Base-by-base conservation (phyloP, 805 yeast genomes). In the Lachancea mirantina region DNA sequence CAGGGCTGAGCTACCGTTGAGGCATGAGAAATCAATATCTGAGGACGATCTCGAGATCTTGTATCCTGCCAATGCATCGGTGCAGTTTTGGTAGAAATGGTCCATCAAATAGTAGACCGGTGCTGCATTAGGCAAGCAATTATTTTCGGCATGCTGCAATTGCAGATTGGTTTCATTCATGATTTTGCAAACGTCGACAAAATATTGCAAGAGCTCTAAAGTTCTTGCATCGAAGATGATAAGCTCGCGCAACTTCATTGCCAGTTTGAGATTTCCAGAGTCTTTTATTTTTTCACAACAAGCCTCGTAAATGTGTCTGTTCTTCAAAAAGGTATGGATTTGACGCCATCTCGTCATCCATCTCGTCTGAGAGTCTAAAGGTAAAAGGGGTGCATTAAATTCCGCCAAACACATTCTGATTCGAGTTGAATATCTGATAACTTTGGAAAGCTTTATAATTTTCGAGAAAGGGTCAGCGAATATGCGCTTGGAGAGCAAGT, bases 341-440 rank as follows among this genome's bases (percentile, higher is more conserved):
- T 28, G 36, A 11, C 11, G 20, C 36, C 36, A 33, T 14, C 4
- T 20, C 26, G 14, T 19, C 16, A 27, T 8, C 36, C 18, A 27
- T 8, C 19, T 18, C 6, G 32, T 19, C 13, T 9, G 20, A 8
- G 36, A 18, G 13, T 33, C 36, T 19, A 14, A 13, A 6, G 36
- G 32, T 10, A 33, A 14, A 3, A 14, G 21, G 14, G 33, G 36
- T 19, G 20, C 8, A n/a, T 17, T 21, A 9, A 14, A 8, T 15
- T 2, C 26, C 7, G 11, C 11, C 13, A 28, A 21, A 15, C 24
- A 19, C 23, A 11, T 14, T 13, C 23, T 7, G 24, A 28, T 9
- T 5, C 14, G 14, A n/a, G 7, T n/a, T 6, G 31, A 23, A 14
- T 14, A 14, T 17, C 23, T 14, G 13, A 10, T 28, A 6, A 15